Evolutionary conservation across 2,329 filamentous ascomycete species (phyloP).

Genomic region (Arthrobotrys entomopaga): DNA sequence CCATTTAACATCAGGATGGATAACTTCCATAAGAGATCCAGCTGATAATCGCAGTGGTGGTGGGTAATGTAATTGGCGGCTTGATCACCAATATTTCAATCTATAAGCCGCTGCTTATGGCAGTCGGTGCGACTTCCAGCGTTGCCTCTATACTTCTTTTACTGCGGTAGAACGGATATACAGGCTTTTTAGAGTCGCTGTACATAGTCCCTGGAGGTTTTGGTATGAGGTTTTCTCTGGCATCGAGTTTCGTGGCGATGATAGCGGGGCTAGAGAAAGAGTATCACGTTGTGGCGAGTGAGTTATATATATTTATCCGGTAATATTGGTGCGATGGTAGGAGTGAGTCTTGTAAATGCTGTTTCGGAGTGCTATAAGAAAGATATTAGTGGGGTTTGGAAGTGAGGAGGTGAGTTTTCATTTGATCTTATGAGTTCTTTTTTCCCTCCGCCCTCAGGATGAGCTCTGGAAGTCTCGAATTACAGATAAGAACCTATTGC

Average conservation of each 20-base stretch:
- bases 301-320: conserved; percentile 46
- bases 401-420: conserved; percentile 28
- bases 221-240: conserved; percentile 61
- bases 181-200: conserved; percentile 68
- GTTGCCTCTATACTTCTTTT: conserved; percentile 56
- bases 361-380: conserved; percentile 34
- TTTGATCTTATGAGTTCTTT: background rate
- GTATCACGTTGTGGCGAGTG: conserved; percentile 42
- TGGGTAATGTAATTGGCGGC: conserved; percentile 74
- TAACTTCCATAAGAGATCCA: conserved; percentile 64
- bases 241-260: conserved; percentile 49
- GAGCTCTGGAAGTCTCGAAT: too few species aligned
- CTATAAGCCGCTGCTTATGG: conserved; percentile 69
- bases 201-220: conserved; percentile 71
- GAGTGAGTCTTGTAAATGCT: conserved; percentile 44
- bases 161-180: conserved; percentile 71
- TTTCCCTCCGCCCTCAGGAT: background rate
- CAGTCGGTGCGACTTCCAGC: conserved; percentile 61
- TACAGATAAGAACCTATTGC: too few species aligned
- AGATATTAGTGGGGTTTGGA: conserved; percentile 32
- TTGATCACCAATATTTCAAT: conserved; percentile 69
- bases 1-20: too few species aligned
- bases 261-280: conserved; percentile 48
- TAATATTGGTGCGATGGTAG: conserved; percentile 39
- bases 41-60: conserved; percentile 74